These are phyloP conservation scores for Coccomyxa sp. DNA, from an alignment of 139 green algal genomes.

Conservation along the genomic window DNA sequence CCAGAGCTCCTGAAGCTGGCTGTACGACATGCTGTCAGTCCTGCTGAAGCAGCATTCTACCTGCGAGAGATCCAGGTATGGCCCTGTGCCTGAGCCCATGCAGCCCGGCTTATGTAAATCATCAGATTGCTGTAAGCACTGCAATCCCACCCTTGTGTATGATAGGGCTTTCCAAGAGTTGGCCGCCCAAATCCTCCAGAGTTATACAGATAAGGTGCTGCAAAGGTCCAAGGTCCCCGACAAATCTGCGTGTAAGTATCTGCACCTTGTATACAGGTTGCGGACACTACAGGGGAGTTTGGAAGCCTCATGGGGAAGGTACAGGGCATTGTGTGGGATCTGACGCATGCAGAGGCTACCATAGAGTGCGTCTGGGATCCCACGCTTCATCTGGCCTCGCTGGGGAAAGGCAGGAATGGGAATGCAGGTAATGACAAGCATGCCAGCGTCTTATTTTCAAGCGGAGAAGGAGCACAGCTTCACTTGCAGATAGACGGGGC, in stretches of 20 bases:
- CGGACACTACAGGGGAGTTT: background rate
- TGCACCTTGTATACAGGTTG: background rate
- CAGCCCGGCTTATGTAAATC: too few relatives aligned
- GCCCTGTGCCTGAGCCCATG: too few relatives aligned
- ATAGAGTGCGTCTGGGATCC: slow-evolving; percentile 3
- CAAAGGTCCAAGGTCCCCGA: too few relatives aligned
- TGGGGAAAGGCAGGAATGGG: background rate
- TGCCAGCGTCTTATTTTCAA: background rate
- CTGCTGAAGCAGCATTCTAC: background rate
- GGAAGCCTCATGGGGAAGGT: background rate
- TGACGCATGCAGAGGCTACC: background rate
- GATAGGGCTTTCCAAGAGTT: too few relatives aligned
- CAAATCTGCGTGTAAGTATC: too few relatives aligned
- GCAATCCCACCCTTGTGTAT: too few relatives aligned
- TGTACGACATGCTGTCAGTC: background rate
- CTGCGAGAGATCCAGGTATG: background rate
- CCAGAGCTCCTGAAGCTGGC: background rate
- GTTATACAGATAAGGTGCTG: too few relatives aligned
- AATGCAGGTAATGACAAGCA: background rate
- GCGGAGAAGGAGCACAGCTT: too few relatives aligned
- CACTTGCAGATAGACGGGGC: too few relatives aligned
- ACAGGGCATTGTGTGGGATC: background rate
- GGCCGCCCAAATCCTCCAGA: too few relatives aligned
- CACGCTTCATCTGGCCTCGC: background rate
- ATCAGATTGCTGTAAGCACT: too few relatives aligned